Percentiles rank a stretch among this genome's conserved stretches.
Evolutionary conservation across 768 basidiomycete species (phyloP).

Genomic region (Ephemerocybe angulata): DNA sequence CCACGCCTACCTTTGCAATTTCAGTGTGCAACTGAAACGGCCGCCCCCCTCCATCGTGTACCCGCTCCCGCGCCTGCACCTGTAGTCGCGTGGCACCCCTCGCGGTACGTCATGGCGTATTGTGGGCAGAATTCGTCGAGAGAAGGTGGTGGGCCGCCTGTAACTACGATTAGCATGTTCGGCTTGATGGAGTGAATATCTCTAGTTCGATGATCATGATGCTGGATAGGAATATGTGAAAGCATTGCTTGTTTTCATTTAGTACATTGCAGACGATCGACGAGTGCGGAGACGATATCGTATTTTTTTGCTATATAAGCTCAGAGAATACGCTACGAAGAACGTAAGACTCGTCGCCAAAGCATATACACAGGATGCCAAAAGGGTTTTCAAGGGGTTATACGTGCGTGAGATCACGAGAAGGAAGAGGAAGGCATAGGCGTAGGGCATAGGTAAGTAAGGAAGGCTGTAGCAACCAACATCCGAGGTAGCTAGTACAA

Average conservation of each 20-base stretch:
- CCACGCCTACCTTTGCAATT: constrained; percentile 4
- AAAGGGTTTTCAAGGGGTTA: neutral
- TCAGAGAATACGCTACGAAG: no score
- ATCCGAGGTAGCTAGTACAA: constrained; percentile 9
- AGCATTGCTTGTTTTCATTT: neutral
- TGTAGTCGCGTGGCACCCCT: constrained; percentile 80
- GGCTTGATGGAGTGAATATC: constrained; percentile 48
- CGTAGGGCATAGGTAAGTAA: constrained; percentile 14
- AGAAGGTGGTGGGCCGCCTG: constrained; percentile 63
- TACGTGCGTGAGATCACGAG: constrained; percentile 7
- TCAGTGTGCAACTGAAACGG: constrained; percentile 78
- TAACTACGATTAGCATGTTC: constrained; percentile 71
- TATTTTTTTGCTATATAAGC: neutral
- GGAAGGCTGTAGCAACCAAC: constrained; percentile 10
- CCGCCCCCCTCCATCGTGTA: constrained; percentile 70
- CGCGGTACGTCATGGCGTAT: constrained; percentile 76
- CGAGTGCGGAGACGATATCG: neutral
- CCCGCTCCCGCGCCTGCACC: constrained; percentile 68
- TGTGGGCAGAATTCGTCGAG: constrained; percentile 70
- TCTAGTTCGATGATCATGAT: no score
- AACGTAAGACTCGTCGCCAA: neutral
- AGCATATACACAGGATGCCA: neutral
- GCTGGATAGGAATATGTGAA: no score
- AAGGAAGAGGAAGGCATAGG: constrained; percentile 13
- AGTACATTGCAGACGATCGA: neutral